Evolutionary conservation across 257 asterid species (phyloP), one percentile per base, ranked within the genome.

Genomic region (Penstemon eatonii): DNA sequence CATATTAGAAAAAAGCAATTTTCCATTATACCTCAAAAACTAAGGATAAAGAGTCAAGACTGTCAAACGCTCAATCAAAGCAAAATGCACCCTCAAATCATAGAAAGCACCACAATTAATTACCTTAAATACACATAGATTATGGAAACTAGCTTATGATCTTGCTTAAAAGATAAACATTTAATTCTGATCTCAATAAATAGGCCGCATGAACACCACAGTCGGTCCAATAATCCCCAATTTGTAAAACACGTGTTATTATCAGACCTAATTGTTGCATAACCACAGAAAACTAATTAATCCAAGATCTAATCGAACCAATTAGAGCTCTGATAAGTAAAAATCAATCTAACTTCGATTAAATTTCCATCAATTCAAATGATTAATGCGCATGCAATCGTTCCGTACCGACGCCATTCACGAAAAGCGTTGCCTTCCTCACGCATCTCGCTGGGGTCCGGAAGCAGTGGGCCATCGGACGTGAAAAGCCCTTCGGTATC

Each of bases 351-450:
- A 0, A 43, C 4, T 18, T 12, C 13, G 37, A 67, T 66, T 11
- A 39, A 66, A 46, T 66, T 50, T 10, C 12, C 49, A 50, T 18
- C 41, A 52, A 66, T 38, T 13, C 33, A 25, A 25, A 25, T 25
- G 33, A 25, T 25, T 25, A 25, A 25, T 25, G 33, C 33, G 33
- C 33, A 25, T 25, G 33, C 33, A 25, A 25, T 25, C n/a, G 3
- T 15, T 8, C 2, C 85, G 79, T 68, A 90, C 99, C 97, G 95
- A 10, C 97, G 95, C 99, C 99, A 93, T 76, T 93, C 97, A 56
- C 96, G 99, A 62, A 93, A 93, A 3, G 96, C 97, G 7, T 83
- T 67, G 60, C 92, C 95, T 78, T 93, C 91, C 77, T 93, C 97
- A 1, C 84, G 85, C 96, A 93, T 93, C 87, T 90, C 79, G 63